Percentiles rank a stretch among this genome's conserved stretches.
Conservation (phyloP, 1,139 yeast species). For the Blastobotrys capitulatus region DNA sequence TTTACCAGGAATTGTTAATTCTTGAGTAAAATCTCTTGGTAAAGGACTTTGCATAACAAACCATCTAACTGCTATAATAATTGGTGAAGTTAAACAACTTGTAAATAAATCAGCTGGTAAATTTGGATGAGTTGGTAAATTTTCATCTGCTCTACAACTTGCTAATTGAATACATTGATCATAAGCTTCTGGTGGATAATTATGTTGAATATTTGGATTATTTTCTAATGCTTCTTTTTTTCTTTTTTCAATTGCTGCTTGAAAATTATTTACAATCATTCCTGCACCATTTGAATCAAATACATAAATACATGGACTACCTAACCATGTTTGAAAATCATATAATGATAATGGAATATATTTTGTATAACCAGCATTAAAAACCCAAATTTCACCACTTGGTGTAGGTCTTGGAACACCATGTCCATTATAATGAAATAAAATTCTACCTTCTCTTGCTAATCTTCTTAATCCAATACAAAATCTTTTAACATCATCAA, state of each 20-base stretch:
- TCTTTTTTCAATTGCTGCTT: constrained; percentile 84
- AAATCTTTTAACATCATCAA: constrained; percentile 89
- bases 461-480: constrained; percentile 84
- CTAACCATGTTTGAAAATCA: constrained; percentile 94
- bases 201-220: constrained; percentile 26
- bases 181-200: constrained; percentile 55
- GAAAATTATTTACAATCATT: constrained; percentile 83
- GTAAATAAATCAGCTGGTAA: constrained; percentile 95
- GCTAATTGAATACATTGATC: constrained; percentile 91
- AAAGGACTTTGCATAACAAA: constrained; percentile 75
- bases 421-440: constrained; percentile 96
- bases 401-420: constrained; percentile 98
- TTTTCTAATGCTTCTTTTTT: constrained; percentile 74
- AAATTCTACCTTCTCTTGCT: constrained; percentile 78
- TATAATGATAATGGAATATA: constrained; percentile 92
- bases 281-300: constrained; percentile 96
- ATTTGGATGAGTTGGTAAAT: constrained; percentile 89
- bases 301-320: constrained; percentile 94
- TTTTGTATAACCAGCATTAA: constrained; percentile 93
- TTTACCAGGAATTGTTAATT: constrained; percentile 72
- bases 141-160: constrained; percentile 83
- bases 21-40: constrained; percentile 34
- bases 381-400: constrained; percentile 98
- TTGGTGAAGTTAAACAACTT: constrained; percentile 92
- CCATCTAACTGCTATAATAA: constrained; percentile 89